Evolutionary conservation across 202 grass and related monocot genomes (phyloP).

Genomic region (Dendrocalamus latiflorus): DNA sequence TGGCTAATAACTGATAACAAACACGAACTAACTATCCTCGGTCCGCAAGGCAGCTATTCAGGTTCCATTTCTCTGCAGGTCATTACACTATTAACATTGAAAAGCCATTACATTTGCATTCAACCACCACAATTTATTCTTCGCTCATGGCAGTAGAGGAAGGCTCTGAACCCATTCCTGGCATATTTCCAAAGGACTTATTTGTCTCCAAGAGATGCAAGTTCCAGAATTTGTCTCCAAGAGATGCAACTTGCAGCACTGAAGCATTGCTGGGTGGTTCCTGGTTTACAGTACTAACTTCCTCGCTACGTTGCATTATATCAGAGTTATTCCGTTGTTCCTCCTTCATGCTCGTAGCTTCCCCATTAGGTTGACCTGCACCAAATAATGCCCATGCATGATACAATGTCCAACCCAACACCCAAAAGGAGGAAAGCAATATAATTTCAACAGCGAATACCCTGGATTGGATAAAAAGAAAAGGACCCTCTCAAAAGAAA

Average conservation of each 20-base stretch:
- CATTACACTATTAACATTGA: neutral
- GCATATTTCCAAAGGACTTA: neutral
- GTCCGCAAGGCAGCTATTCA: neutral
- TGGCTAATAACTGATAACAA: neutral
- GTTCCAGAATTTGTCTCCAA: neutral
- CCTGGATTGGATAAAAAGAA: neutral
- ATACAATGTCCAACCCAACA: neutral
- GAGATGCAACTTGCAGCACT: neutral
- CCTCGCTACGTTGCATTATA: neutral
- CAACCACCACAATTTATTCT: conserved; percentile 10
- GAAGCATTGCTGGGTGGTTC: neutral
- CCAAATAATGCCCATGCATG: conserved; percentile 18
- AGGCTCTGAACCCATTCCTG: neutral
- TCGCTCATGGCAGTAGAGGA: neutral
- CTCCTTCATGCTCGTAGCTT: neutral
- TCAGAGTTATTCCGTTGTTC: neutral
- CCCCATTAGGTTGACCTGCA: conserved; percentile 45
- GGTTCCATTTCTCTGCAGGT: neutral
- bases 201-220: neutral
- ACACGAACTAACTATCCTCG: neutral
- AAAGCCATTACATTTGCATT: neutral
- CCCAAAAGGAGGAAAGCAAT: neutral
- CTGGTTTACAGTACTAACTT: neutral
- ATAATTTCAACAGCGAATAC: neutral
- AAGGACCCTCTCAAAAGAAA: neutral